These are phyloP conservation scores for Colletotrichum sp. DNA, from an alignment of 2,329 filamentous ascomycete species.

Conservation along the genomic window DNA sequence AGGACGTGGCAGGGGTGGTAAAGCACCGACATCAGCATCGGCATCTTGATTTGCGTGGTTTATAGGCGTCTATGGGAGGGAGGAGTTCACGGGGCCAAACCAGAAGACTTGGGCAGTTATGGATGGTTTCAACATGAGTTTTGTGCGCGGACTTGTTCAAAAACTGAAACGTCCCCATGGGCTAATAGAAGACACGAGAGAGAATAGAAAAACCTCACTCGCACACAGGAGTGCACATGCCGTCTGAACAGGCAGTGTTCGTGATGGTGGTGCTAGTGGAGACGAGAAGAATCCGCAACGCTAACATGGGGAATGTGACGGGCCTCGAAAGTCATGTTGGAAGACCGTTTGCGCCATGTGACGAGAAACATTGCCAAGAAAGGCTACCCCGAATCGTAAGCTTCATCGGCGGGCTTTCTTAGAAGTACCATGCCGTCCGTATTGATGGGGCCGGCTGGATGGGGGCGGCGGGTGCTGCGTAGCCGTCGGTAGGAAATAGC, in stretches of 20 bases:
- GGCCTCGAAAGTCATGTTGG: background rate
- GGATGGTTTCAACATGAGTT: background rate
- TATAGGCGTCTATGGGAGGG: background rate
- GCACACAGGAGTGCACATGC: background rate
- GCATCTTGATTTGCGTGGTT: background rate
- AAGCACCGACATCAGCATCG: background rate
- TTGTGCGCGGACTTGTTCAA: background rate
- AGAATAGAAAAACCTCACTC: background rate
- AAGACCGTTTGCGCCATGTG: background rate
- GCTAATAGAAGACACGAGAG: background rate
- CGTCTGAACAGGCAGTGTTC: background rate
- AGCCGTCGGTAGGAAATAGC: background rate
- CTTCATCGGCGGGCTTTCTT: background rate
- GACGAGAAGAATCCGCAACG: background rate
- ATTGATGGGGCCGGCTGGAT: background rate
- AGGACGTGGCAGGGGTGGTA: conserved; percentile 14
- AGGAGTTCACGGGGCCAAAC: background rate
- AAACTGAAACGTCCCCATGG: background rate
- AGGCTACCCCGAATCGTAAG: background rate
- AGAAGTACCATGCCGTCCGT: background rate
- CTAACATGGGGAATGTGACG: background rate
- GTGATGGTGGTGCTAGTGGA: background rate
- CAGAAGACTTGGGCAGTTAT: background rate
- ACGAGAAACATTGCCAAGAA: background rate
- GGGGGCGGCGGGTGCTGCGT: background rate